Evolutionary conservation across 441 rosid genomes (phyloP).

Genomic region (Dalechampia spathulata): DNA sequence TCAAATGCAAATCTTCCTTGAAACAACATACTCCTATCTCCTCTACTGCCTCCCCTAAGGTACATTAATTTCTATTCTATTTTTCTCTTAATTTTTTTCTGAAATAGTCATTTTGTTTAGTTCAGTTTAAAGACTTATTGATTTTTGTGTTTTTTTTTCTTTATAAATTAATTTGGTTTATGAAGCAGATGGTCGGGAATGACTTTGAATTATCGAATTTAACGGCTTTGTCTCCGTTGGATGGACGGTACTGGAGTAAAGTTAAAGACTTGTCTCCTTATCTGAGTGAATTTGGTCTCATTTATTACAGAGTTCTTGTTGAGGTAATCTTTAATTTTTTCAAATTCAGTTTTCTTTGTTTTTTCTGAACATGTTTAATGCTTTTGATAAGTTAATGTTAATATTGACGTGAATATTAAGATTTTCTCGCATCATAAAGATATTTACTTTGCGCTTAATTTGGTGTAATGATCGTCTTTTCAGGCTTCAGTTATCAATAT

Average conservation of each 20-base stretch:
- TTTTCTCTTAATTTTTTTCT: too few species aligned
- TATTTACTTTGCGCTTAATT: background rate
- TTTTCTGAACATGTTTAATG: background rate
- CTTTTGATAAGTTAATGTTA: too few species aligned
- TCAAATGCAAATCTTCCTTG: too few species aligned
- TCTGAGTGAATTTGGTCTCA: slow-evolving; percentile 83
- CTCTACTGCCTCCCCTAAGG: too few species aligned
- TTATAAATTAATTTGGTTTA: slow-evolving; percentile 24
- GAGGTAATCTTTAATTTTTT: too few species aligned
- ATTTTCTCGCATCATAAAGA: too few species aligned
- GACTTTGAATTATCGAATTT: slow-evolving; percentile 62
- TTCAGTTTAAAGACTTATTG: too few species aligned
- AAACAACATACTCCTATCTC: too few species aligned
- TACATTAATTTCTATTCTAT: too few species aligned
- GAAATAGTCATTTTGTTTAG: too few species aligned
- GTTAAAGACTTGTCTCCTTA: slow-evolving; percentile 82
- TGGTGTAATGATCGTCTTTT: background rate
- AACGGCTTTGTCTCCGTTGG: slow-evolving; percentile 85
- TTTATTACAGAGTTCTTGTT: slow-evolving; percentile 69
- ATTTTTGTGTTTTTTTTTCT: background rate
- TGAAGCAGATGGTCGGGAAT: slow-evolving; percentile 31
- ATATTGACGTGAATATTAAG: too few species aligned
- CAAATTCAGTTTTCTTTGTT: background rate
- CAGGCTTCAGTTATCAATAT: too few species aligned
- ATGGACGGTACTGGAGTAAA: slow-evolving; percentile 85